Evolutionary conservation across 148 eudicot genomes (phyloP), one percentile per base, ranked within the genome.

Genomic region (Persicaria tinctoria): DNA sequence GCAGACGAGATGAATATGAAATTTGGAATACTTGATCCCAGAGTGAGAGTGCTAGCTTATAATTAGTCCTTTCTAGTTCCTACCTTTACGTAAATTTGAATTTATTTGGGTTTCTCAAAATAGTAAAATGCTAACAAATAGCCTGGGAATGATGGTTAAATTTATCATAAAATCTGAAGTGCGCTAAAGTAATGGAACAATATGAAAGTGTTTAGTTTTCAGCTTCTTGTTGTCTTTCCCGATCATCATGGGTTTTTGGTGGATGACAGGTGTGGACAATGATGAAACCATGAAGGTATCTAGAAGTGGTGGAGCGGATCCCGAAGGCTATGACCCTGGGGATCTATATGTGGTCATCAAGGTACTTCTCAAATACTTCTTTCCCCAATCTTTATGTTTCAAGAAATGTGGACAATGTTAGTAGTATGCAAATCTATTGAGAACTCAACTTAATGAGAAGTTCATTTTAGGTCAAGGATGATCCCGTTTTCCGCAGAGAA

Each of bases 401-500:
- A 66, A 16, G 47, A 41, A 41, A 13, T 66, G 18, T 41, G 48
- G 47, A 66, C 8, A 66, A 66, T 38, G 70, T 5, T 47, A 66
- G 47, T 18, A 66, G 17, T 66, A 38, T 66, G 70, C 48, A 66
- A 32, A 32, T 32, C 2, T 32, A 32, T 32, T 32, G 41, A 32
- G 41, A 32, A 32, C 41, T 32, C 41, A 32, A 66, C 70, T 66
- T 14, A 66, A 11, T 5, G 32, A 20, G 73, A 72, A 57, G 74
- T 79, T 51, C 57, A 55, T 78, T 75, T 12, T 79, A 92, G 97
- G 93, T 94, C 53, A 86, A 89, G 68, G 97, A 94, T 80, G 98
- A 94, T 77, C 98, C 98, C 63, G 90, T 92, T 73, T 94, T 94
- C 77, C 86, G 97, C 66, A 85, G 98, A 80, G 97, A 94, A 82